phyloP scores from a whole-genome alignment of 768 basidiomycete species.

The Strobilomyces confusus region DNA sequence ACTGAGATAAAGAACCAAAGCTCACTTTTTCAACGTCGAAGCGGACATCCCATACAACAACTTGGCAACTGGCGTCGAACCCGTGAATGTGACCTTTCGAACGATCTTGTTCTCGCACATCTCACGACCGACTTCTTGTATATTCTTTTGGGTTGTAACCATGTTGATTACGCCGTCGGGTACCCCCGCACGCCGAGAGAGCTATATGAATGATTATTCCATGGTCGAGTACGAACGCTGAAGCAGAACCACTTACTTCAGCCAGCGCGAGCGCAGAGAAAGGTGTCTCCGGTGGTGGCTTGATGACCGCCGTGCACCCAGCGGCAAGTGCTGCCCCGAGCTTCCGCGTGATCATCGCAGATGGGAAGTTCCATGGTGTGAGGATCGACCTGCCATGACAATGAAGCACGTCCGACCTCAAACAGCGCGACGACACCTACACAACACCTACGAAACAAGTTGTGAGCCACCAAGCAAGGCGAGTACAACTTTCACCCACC shows the following conservation, averaged over 20 bases:
- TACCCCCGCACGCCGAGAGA: conserved; percentile 84
- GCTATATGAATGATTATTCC: conserved; percentile 36
- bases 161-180: conserved; percentile 95
- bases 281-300: conserved; percentile 93
- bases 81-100: conserved; percentile 90
- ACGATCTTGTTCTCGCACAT: conserved; percentile 86
- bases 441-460: conserved; percentile 38
- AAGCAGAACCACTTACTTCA: conserved; percentile 50
- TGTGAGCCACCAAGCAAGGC: conserved; percentile 28
- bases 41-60: conserved; percentile 68
- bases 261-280: conserved; percentile 87
- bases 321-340: conserved; percentile 86
- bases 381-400: conserved; percentile 56
- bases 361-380: conserved; percentile 93
- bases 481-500: conserved; percentile 47
- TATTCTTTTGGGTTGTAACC: conserved; percentile 82
- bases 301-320: conserved; percentile 95
- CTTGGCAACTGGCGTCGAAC: conserved; percentile 80
- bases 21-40: conserved; percentile 78
- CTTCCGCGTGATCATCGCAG: conserved; percentile 92
- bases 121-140: conserved; percentile 86
- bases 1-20: neutral
- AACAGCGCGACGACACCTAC: conserved; percentile 28
- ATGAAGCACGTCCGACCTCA: neutral
- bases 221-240: neutral